These are phyloP conservation scores for Phytophthora litchii DNA, from an alignment of 352 stramenopile species.

Conservation along the genomic window DNA sequence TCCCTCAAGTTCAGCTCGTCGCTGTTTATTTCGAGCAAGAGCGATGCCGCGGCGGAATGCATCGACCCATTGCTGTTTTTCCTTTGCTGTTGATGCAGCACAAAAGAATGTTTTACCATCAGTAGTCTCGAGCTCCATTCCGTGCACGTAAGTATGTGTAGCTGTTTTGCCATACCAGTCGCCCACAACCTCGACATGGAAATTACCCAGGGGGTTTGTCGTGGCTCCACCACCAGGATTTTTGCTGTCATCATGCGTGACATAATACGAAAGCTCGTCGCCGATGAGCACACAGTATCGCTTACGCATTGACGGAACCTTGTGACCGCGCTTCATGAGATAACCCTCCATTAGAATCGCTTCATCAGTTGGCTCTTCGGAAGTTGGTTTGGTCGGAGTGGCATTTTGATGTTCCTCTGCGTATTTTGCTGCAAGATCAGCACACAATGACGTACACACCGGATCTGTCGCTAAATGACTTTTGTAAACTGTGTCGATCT, in stretches of 20 bases:
- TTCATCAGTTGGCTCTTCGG: neutral
- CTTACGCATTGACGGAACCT: constrained; percentile 79
- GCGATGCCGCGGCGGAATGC: constrained; percentile 65
- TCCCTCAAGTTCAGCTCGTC: constrained; percentile 9
- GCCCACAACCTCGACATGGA: constrained; percentile 59
- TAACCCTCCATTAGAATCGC: constrained; percentile 76
- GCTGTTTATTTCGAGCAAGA: constrained; percentile 24
- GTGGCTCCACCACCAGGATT: constrained; percentile 37
- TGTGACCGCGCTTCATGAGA: constrained; percentile 72
- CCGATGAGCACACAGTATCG: constrained; percentile 70
- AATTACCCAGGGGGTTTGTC: constrained; percentile 34
- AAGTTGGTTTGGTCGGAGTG: neutral
- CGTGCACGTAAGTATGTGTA: constrained; percentile 55
- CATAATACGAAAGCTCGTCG: constrained; percentile 64
- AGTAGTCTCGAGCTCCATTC: constrained; percentile 69
- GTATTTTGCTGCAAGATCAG: constrained; percentile 25
- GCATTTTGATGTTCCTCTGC: constrained; percentile 9
- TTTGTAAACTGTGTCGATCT: constrained; percentile 77
- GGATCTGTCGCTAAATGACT: constrained; percentile 47
- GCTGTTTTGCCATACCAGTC: constrained; percentile 77
- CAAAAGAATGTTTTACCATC: constrained; percentile 81
- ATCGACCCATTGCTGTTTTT: constrained; percentile 68
- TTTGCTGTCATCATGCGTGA: constrained; percentile 73
- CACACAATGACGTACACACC: constrained; percentile 33
- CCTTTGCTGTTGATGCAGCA: constrained; percentile 50